Evolutionary conservation across 345 rosid species (phyloP).

Genomic region (Pseudoturritis turrita): DNA sequence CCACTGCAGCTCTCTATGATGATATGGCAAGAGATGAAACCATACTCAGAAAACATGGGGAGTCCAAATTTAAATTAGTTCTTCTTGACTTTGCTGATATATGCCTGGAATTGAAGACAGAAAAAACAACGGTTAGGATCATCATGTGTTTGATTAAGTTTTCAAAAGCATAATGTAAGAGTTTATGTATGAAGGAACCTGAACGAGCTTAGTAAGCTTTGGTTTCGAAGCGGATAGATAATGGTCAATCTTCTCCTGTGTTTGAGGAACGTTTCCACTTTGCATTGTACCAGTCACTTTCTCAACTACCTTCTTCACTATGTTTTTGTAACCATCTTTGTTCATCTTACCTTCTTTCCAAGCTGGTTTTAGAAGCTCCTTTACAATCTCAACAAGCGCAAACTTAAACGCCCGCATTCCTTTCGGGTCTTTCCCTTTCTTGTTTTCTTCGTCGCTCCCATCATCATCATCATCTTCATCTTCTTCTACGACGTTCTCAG

Average conservation of each 20-base stretch:
- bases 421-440: slow-evolving; percentile 70
- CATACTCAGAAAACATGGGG: not conserved
- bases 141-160: not conserved
- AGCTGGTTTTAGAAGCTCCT: slow-evolving; percentile 85
- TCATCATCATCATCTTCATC: slow-evolving; percentile 42
- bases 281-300: slow-evolving; percentile 80
- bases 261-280: slow-evolving; percentile 72
- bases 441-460: slow-evolving; percentile 32
- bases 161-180: not conserved
- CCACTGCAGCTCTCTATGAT: not conserved
- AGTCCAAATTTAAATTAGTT: not conserved
- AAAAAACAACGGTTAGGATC: not conserved
- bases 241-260: slow-evolving; percentile 82
- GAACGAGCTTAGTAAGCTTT: slow-evolving; percentile 85
- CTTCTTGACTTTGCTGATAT: slow-evolving; percentile 31
- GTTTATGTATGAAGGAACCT: slow-evolving; percentile 43
- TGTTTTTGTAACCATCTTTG: slow-evolving; percentile 84
- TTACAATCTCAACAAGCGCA: slow-evolving; percentile 78
- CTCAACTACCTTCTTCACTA: slow-evolving; percentile 91
- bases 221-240: slow-evolving; percentile 75
- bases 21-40: not conserved
- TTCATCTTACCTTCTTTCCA: slow-evolving; percentile 91
- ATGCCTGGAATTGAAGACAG: slow-evolving; percentile 18
- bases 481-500: slow-evolving; percentile 38
- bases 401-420: slow-evolving; percentile 75